Evolutionary conservation across 2,329 filamentous ascomycete genomes (phyloP).

Genomic region (Alternaria incomplexa): DNA sequence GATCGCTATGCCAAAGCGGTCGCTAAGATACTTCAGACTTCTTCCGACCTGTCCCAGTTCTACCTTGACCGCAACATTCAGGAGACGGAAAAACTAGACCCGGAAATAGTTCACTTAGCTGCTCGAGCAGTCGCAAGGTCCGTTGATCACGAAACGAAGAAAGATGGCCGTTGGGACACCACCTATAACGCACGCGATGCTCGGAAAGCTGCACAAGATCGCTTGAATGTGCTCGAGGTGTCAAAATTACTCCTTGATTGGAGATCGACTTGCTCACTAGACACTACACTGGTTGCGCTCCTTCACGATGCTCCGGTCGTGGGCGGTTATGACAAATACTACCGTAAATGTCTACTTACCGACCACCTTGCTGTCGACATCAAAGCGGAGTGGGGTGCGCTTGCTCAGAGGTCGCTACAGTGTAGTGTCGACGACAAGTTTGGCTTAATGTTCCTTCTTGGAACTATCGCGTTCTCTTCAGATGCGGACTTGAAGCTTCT

Average conservation of each 20-base stretch:
- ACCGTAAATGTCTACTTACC: constrained; percentile 43
- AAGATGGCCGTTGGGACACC: not conserved
- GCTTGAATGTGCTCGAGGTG: constrained; percentile 16
- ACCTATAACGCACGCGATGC: constrained; percentile 24
- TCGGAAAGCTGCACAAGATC: not conserved
- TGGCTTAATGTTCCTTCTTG: constrained; percentile 56
- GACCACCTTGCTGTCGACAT: constrained; percentile 51
- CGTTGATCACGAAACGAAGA: not conserved
- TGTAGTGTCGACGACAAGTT: constrained; percentile 35
- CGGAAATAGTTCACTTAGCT: constrained; percentile 24
- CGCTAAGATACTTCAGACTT: constrained; percentile 19
- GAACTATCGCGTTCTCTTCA: constrained; percentile 52
- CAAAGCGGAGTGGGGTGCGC: constrained; percentile 52
- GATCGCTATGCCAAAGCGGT: constrained; percentile 31
- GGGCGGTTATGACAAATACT: constrained; percentile 48
- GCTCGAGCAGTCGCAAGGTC: constrained; percentile 15
- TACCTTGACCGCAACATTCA: not conserved
- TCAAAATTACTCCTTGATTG: constrained; percentile 19
- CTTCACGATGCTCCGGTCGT: constrained; percentile 47
- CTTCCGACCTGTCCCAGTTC: constrained; percentile 16
- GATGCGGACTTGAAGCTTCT: constrained; percentile 51
- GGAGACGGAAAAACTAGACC: not conserved
- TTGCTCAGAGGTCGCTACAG: constrained; percentile 49
- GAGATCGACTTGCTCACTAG: constrained; percentile 9
- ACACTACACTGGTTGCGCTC: constrained; percentile 9